Conservation (phyloP, 148 eudicot genomes). For the Gaultheria prostrata region DNA sequence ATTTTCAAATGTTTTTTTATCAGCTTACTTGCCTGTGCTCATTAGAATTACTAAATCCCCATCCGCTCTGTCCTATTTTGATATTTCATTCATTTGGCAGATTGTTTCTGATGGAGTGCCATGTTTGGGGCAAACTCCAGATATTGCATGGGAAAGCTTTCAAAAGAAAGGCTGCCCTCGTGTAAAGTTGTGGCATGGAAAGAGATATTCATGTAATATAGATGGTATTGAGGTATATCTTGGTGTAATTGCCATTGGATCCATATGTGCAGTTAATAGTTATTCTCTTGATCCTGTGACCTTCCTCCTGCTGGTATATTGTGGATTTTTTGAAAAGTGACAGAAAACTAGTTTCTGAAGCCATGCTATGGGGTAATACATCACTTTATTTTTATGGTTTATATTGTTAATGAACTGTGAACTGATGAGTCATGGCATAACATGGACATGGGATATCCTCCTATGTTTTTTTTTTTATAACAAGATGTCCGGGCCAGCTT, state of each 20-base stretch:
- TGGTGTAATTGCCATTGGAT: constrained; percentile 5
- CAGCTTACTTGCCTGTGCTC: constrained; percentile 4
- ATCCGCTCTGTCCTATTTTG: neutral
- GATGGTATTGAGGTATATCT: constrained; percentile 83
- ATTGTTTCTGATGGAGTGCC: constrained; percentile 72
- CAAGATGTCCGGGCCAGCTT: no score
- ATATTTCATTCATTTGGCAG: constrained; percentile 32
- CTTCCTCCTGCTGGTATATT: neutral
- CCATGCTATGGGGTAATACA: neutral
- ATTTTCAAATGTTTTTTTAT: constrained; percentile 8
- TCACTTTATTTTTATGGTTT: neutral
- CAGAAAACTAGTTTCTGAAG: neutral
- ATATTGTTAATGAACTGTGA: neutral
- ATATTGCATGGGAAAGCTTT: constrained; percentile 85
- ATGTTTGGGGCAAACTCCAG: constrained; percentile 88
- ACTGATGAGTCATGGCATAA: neutral
- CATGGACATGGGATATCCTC: neutral
- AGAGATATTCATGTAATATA: constrained; percentile 80
- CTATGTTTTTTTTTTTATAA: no score
- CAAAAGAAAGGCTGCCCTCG: constrained; percentile 66
- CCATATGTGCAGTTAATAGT: neutral
- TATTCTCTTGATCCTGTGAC: neutral
- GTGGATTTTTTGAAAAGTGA: neutral
- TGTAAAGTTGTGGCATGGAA: constrained; percentile 74
- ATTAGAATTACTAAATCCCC: neutral